A percentile compares a stretch with the other conserved stretches of the same genome.
phyloP scores from a whole-genome alignment of 257 asterid genomes.

The Nyctanthes arbortristis region DNA sequence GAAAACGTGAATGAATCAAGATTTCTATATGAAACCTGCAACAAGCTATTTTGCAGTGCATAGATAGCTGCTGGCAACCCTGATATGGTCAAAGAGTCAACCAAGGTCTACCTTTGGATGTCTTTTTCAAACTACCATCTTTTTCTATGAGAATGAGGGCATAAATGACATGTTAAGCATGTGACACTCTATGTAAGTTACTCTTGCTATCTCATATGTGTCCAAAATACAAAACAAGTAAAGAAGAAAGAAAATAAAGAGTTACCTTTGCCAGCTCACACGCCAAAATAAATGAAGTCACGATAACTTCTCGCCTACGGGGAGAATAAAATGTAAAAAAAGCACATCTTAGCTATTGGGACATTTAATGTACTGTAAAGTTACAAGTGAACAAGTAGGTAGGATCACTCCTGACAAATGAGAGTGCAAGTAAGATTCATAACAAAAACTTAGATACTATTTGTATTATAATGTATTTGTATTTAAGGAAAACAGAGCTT shows the following conservation, averaged over 20 bases:
- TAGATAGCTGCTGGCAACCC: constrained; percentile 97
- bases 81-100: constrained; percentile 88
- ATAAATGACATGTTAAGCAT: constrained; percentile 63
- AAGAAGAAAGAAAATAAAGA: constrained; percentile 18
- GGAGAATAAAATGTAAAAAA: constrained; percentile 27
- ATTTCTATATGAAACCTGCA: constrained; percentile 86
- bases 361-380: neutral
- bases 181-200: constrained; percentile 21
- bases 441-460: neutral
- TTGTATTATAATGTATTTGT: neutral
- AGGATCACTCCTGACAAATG: neutral
- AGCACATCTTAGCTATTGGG: neutral
- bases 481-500: neutral
- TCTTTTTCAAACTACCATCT: constrained; percentile 72
- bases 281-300: constrained; percentile 81
- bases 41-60: constrained; percentile 93
- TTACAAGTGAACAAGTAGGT: constrained; percentile 4
- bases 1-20: constrained; percentile 98
- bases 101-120: constrained; percentile 73
- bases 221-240: constrained; percentile 2
- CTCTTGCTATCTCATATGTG: constrained; percentile 3
- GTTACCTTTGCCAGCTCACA: constrained; percentile 90
- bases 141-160: constrained; percentile 76
- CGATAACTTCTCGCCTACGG: constrained; percentile 87
- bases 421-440: neutral